A percentile compares a stretch with the other conserved stretches of the same genome.
Conservation (phyloP, 148 eudicot species). For the Diospyros kaki region DNA sequence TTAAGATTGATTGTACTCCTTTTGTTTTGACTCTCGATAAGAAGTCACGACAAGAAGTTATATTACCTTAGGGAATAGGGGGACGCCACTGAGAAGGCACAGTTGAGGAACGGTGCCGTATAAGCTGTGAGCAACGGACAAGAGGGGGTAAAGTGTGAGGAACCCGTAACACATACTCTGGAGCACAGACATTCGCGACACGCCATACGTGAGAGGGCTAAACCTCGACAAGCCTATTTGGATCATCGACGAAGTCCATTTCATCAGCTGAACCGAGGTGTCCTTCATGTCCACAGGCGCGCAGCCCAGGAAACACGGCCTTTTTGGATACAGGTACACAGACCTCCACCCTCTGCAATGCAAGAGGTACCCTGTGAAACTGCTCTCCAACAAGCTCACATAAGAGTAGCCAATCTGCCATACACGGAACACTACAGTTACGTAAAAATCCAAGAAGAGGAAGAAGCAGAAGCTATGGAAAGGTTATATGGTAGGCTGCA, state of each 20-base stretch:
- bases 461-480: too few species aligned
- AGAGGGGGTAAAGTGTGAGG: neutral
- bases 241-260: constrained; percentile 6
- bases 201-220: constrained; percentile 12
- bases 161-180: constrained; percentile 16
- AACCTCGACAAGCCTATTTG: constrained; percentile 10
- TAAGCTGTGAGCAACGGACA: neutral
- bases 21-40: too few species aligned
- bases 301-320: constrained; percentile 15
- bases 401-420: constrained; percentile 15
- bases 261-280: neutral
- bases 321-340: constrained; percentile 14
- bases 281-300: constrained; percentile 10
- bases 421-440: too few species aligned
- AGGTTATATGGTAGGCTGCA: too few species aligned
- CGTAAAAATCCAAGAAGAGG: too few species aligned
- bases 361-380: constrained; percentile 14
- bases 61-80: neutral
- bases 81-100: constrained; percentile 4
- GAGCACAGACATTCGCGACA: constrained; percentile 3
- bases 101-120: constrained; percentile 15
- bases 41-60: too few species aligned
- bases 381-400: constrained; percentile 10
- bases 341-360: constrained; percentile 15
- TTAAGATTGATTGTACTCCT: too few species aligned